phyloP scores from a whole-genome alignment of 805 yeast genomes.

The Kuraishia piskuri region DNA sequence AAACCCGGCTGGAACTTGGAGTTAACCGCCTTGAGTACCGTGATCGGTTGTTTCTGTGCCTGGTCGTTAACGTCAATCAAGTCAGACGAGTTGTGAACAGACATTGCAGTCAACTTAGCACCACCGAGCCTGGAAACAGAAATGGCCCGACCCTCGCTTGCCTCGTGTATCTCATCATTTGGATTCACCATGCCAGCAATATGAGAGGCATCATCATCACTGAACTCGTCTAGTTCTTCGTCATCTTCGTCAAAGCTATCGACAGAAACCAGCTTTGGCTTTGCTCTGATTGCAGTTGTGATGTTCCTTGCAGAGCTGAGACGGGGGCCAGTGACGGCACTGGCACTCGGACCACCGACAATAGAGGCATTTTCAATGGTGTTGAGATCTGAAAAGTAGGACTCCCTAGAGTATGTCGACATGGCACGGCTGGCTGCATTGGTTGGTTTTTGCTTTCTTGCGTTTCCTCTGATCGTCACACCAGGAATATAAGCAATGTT shows the following conservation, averaged over 20 bases:
- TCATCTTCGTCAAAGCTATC: constrained; percentile 4
- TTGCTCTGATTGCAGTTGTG: constrained; percentile 71
- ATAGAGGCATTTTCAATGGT: constrained; percentile 39
- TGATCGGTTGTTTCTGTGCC: background rate
- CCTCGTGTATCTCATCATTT: background rate
- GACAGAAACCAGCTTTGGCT: constrained; percentile 60
- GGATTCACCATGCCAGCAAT: background rate
- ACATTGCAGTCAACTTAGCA: background rate
- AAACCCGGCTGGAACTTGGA: constrained; percentile 3
- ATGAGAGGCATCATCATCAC: background rate
- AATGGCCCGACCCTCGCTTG: background rate
- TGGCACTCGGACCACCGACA: constrained; percentile 17
- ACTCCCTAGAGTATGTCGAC: constrained; percentile 30
- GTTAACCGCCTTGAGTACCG: background rate
- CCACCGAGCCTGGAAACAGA: constrained; percentile 3
- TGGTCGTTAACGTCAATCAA: background rate
- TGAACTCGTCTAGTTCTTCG: background rate
- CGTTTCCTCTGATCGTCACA: constrained; percentile 48
- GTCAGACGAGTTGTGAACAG: background rate
- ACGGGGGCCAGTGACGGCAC: constrained; percentile 13
- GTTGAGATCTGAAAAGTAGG: constrained; percentile 33
- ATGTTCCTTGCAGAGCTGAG: constrained; percentile 33
- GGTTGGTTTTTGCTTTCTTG: constrained; percentile 10
- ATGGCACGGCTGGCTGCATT: constrained; percentile 23
- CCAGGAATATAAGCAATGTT: constrained; percentile 96